phyloP scores from a whole-genome alignment of 257 asterid species.

The Jacaranda mimosifolia region DNA sequence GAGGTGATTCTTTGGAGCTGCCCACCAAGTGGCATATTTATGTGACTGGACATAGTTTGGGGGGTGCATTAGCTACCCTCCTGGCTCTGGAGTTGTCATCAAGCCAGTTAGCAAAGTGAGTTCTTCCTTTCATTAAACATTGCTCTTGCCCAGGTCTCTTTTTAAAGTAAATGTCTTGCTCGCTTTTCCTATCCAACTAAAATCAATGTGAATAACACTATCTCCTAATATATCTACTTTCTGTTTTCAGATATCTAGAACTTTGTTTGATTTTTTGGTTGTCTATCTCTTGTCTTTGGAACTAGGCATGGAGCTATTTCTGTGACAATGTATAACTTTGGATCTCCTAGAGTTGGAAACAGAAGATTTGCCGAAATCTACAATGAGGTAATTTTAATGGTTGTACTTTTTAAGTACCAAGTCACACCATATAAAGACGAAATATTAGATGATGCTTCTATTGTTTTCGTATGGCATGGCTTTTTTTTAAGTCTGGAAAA shows the following conservation, averaged over 20 bases:
- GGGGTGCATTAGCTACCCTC: constrained; percentile 98
- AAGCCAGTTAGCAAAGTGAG: constrained; percentile 89
- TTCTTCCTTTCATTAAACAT: constrained; percentile 34
- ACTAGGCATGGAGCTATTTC: constrained; percentile 79
- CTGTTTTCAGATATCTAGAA: not conserved
- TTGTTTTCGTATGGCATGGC: too few relatives aligned
- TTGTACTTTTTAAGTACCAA: constrained; percentile 4
- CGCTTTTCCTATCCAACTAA: not conserved
- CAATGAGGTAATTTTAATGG: constrained; percentile 68
- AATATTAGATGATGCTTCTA: too few relatives aligned
- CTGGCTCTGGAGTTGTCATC: constrained; percentile 89
- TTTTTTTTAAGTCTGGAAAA: too few relatives aligned
- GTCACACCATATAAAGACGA: too few relatives aligned
- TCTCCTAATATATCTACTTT: not conserved
- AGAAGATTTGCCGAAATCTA: constrained; percentile 88
- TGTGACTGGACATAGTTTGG: constrained; percentile 97
- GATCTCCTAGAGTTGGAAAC: constrained; percentile 99
- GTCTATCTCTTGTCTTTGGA: constrained; percentile 20
- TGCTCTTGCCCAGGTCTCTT: constrained; percentile 25
- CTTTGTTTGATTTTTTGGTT: not conserved
- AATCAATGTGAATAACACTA: not conserved
- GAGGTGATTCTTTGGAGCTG: constrained; percentile 61
- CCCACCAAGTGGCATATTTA: constrained; percentile 81
- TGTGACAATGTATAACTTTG: constrained; percentile 94
- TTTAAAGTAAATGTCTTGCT: not conserved